A percentile compares a stretch with the other conserved stretches of the same genome.
These are phyloP conservation scores for Aspergillus floridensis DNA, from an alignment of 2,329 filamentous ascomycete genomes.

Conservation along the genomic window DNA sequence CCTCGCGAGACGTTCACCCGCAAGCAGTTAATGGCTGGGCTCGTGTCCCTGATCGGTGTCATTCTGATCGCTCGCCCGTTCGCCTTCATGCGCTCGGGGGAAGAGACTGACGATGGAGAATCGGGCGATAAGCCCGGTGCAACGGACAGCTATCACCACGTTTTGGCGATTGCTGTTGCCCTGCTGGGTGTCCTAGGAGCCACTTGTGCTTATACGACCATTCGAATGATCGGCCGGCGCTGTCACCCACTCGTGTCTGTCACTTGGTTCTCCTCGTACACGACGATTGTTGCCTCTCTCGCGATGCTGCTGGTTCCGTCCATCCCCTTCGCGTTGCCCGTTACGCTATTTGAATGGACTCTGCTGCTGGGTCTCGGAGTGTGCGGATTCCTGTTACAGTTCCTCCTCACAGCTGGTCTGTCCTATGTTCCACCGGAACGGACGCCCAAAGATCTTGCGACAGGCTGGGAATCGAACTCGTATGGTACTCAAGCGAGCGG, in stretches of 20 bases:
- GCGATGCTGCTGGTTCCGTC: slow-evolving; percentile 58
- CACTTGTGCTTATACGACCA: slow-evolving; percentile 70
- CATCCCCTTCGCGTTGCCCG: slow-evolving; percentile 58
- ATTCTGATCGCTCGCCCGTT: slow-evolving; percentile 75
- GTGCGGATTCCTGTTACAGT: slow-evolving; percentile 81
- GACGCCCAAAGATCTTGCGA: neutral
- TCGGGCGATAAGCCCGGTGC: slow-evolving; percentile 27
- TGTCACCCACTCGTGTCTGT: slow-evolving; percentile 81
- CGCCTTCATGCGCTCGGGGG: slow-evolving; percentile 12
- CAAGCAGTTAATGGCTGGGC: slow-evolving; percentile 70
- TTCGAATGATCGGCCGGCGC: slow-evolving; percentile 75
- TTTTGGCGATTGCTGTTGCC: slow-evolving; percentile 68
- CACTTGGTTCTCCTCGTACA: slow-evolving; percentile 75
- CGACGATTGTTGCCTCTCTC: slow-evolving; percentile 63
- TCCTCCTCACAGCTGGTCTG: slow-evolving; percentile 75
- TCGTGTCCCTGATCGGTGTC: slow-evolving; percentile 75
- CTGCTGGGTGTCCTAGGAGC: slow-evolving; percentile 75
- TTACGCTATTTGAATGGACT: slow-evolving; percentile 58
- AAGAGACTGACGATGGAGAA: slow-evolving; percentile 14
- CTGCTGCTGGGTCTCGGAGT: slow-evolving; percentile 67
- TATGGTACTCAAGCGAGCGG: neutral
- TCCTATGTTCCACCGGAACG: slow-evolving; percentile 62
- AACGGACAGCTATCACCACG: slow-evolving; percentile 61
- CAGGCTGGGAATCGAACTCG: neutral
- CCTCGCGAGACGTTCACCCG: slow-evolving; percentile 72